phyloP scores from a whole-genome alignment of 1,139 yeast genomes.

The Debaryomyces coudertii region DNA sequence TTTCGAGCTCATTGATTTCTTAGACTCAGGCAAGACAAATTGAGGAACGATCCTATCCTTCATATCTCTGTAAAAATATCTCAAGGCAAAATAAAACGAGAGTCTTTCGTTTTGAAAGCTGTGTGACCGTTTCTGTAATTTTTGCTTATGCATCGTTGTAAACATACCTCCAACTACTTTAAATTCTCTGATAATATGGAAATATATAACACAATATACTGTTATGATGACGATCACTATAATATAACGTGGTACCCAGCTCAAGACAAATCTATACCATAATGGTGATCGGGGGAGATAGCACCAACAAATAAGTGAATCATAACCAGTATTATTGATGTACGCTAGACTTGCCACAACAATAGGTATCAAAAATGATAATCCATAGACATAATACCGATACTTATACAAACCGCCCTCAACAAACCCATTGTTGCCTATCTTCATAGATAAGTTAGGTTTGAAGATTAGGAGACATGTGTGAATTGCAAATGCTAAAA shows the following conservation, averaged over 20 bases:
- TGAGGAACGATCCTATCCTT: constrained; percentile 33
- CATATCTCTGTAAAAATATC: constrained; percentile 30
- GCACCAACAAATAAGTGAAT: constrained; percentile 75
- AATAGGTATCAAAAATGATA: constrained; percentile 64
- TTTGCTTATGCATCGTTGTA: constrained; percentile 31
- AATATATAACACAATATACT: constrained; percentile 72
- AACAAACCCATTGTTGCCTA: constrained; percentile 39
- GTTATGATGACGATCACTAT: constrained; percentile 64
- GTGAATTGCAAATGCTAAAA: constrained; percentile 80
- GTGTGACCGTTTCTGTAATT: constrained; percentile 8
- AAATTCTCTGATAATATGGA: constrained; percentile 69
- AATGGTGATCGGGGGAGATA: constrained; percentile 73
- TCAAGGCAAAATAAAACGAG: constrained; percentile 40
- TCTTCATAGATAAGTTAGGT: constrained; percentile 53
- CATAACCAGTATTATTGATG: constrained; percentile 56
- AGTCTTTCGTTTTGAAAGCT: constrained; percentile 28
- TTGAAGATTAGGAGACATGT: constrained; percentile 72
- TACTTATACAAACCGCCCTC: constrained; percentile 78
- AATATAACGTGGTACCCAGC: constrained; percentile 83
- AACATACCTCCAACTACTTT: constrained; percentile 53
- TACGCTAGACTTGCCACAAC: constrained; percentile 77
- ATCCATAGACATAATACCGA: constrained; percentile 60
- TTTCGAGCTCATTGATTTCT: constrained; percentile 7
- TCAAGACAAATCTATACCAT: constrained; percentile 74
- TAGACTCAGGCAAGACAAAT: constrained; percentile 31